A percentile compares a stretch with the other conserved stretches of the same genome.
Evolutionary conservation across 352 stramenopile species (phyloP).

Genomic region (Pythium sp.): DNA sequence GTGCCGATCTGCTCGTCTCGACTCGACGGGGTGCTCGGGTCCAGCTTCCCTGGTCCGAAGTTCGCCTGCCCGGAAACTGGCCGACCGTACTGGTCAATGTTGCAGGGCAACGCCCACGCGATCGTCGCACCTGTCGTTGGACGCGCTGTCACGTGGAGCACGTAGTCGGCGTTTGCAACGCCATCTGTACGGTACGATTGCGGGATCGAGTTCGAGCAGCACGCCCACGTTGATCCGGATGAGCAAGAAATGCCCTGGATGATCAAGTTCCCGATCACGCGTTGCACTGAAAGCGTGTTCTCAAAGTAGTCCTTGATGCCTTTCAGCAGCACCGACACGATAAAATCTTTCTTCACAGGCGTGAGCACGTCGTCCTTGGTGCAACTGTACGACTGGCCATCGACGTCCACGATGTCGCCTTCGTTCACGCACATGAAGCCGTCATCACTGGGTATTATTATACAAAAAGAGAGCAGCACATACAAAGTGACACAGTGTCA

Average conservation of each 20-base stretch:
- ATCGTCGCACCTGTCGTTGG: slow-evolving; percentile 69
- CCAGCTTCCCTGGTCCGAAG: slow-evolving; percentile 62
- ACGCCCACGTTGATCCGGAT: slow-evolving; percentile 51
- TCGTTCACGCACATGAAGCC: slow-evolving; percentile 55
- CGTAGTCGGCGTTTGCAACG: slow-evolving; percentile 66
- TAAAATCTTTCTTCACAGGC: slow-evolving; percentile 62
- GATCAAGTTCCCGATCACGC: slow-evolving; percentile 62
- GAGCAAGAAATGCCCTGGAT: slow-evolving; percentile 52
- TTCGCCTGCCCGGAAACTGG: slow-evolving; percentile 83
- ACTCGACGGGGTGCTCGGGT: slow-evolving; percentile 40
- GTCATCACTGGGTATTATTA: slow-evolving; percentile 36
- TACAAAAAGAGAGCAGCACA: not conserved
- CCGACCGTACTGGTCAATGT: slow-evolving; percentile 72
- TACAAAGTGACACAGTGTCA: not conserved
- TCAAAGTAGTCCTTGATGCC: slow-evolving; percentile 62
- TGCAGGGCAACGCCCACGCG: slow-evolving; percentile 78
- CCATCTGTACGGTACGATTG: slow-evolving; percentile 42
- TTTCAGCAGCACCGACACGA: slow-evolving; percentile 63
- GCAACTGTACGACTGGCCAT: slow-evolving; percentile 53
- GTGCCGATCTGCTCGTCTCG: slow-evolving; percentile 67
- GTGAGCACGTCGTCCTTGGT: slow-evolving; percentile 56
- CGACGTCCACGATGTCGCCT: slow-evolving; percentile 46
- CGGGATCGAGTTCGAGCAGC: slow-evolving; percentile 52
- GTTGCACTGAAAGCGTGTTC: slow-evolving; percentile 59
- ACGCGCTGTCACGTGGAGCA: slow-evolving; percentile 73